Evolutionary conservation across 257 asterid species (phyloP), one percentile per base, ranked within the genome.

Genomic region (Solanum okadae): DNA sequence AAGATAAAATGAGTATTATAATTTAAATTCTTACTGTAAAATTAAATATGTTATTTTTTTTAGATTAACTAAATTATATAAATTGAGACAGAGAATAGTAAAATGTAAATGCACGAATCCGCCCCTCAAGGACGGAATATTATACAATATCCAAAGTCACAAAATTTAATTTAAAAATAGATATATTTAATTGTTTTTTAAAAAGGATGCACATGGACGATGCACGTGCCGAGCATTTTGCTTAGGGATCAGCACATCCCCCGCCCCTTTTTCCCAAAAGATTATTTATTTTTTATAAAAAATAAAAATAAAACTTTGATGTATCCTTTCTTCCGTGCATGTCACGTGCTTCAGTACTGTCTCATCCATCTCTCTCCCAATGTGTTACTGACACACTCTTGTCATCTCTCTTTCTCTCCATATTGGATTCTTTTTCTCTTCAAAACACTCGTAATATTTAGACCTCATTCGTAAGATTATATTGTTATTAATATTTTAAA

Each of bases 211-310:
- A 81, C 86, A 81, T 81, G 86, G 86, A 9, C n/a, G 79, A 11
- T 77, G 93, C 94, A 94, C 95, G 95, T 94, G 94, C 91, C 79
- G 92, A 52, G 86, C 92, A 91, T 89, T 93, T 90, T 91, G 93
- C 91, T 89, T 91, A 86, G 95, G 96, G 96, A 92, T 94, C 95
- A 89, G 91, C 87, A 79, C 65, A 42, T 25, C 9, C 65, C 89
- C 85, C 93, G 86, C 90, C 68, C 91, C 84, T 86, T 63, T 78
- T 46, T 10, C 65, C 85, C 25, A 71, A 31, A 71, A 71, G 40
- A 71, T 6, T 70, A 2, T 15, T 67, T 27, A 8, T 68, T 70
- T 29, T 16, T 49, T 49, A 2, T 49, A 15, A 49, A 29, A 42
- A 25, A 44, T 12, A 4, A 34, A 35, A 37, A 37, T 1, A 63